These are phyloP conservation scores for Carex kokanica DNA, from an alignment of 176 grass and related monocot species.

Conservation along the genomic window DNA sequence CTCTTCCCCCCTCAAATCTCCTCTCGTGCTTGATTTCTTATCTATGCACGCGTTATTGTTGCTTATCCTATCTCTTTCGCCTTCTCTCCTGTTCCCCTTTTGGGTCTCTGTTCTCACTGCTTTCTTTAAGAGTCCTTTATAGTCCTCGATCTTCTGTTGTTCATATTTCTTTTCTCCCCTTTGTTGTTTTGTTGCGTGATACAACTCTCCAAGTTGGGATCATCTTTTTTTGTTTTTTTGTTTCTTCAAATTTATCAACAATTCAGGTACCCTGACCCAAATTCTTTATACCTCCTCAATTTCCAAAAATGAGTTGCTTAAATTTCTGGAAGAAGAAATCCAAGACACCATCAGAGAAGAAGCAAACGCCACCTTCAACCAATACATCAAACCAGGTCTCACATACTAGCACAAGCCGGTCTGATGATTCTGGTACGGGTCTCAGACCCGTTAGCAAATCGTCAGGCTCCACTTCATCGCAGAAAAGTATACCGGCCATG, in stretches of 20 bases:
- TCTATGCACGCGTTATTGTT: background rate
- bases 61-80: background rate
- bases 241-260: background rate
- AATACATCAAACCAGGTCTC: constrained; percentile 22
- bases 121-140: background rate
- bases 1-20: too few relatives aligned
- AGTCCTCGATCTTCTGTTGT: background rate
- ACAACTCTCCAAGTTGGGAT: background rate
- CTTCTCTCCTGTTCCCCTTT: background rate
- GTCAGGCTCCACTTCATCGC: constrained; percentile 56
- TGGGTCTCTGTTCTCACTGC: background rate
- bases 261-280: background rate
- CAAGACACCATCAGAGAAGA: constrained; percentile 10
- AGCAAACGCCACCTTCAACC: background rate
- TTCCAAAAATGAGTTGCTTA: constrained; percentile 54
- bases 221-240: background rate
- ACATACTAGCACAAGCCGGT: constrained; percentile 61
- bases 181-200: background rate
- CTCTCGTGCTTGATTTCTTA: background rate
- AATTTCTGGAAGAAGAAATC: constrained; percentile 39
- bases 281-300: background rate
- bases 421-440: constrained; percentile 50
- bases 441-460: constrained; percentile 59
- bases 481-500: constrained; percentile 64
- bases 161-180: background rate